Percentiles rank a stretch among this genome's conserved stretches.
phyloP scores from a whole-genome alignment of 805 yeast species.

The Monosporozyma aerobia region DNA sequence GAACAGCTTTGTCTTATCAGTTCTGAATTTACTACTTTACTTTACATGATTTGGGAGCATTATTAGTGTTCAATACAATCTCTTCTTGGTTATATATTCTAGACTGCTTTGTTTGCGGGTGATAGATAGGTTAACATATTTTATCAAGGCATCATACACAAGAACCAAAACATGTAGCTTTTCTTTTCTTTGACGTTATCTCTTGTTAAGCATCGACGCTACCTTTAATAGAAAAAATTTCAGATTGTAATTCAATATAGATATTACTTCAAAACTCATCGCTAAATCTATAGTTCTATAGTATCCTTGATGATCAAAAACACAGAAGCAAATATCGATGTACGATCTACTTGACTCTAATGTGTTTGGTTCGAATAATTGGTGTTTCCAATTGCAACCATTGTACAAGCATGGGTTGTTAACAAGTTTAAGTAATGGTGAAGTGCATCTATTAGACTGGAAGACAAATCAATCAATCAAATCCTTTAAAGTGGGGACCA shows the following conservation, averaged over 20 bases:
- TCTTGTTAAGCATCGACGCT: too few species aligned
- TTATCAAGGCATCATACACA: too few species aligned
- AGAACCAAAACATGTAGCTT: too few species aligned
- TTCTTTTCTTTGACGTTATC: too few species aligned
- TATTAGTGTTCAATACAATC: too few species aligned
- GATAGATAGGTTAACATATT: too few species aligned
- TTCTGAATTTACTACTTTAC: too few species aligned
- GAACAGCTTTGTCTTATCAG: too few species aligned
- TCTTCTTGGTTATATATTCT: too few species aligned
- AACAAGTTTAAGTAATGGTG: constrained; percentile 26
- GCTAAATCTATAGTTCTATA: neutral
- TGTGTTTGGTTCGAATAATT: constrained; percentile 22
- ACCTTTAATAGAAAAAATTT: neutral
- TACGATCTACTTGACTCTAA: constrained; percentile 8
- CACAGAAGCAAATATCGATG: neutral
- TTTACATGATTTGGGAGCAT: too few species aligned
- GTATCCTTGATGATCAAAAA: neutral
- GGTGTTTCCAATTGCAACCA: constrained; percentile 26
- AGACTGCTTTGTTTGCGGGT: too few species aligned
- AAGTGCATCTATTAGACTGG: constrained; percentile 25
- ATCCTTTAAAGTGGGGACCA: constrained; percentile 13
- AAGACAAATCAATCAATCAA: constrained; percentile 7
- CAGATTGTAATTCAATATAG: neutral
- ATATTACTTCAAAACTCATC: neutral
- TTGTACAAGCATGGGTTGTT: constrained; percentile 19